A percentile compares a stretch with the other conserved stretches of the same genome.
Evolutionary conservation across 306 rosid genomes (phyloP).

Genomic region (Myrica gale): DNA sequence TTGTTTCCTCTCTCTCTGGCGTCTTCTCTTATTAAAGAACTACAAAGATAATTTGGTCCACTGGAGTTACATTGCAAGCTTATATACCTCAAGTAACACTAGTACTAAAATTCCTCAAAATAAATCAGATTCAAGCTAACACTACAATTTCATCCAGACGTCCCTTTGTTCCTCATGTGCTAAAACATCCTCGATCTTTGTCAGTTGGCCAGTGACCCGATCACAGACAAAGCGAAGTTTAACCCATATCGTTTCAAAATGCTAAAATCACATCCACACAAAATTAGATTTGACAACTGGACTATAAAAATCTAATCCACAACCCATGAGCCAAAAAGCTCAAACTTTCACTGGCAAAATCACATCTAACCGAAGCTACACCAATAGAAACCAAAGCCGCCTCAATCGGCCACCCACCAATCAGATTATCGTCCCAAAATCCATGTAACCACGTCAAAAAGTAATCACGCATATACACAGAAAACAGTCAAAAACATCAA

Average conservation of each 20-base stretch:
- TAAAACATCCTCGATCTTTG: constrained; percentile 4
- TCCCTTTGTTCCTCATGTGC: not conserved
- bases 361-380: not conserved
- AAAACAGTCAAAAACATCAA: not conserved
- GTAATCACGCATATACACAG: not conserved
- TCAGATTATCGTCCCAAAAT: constrained; percentile 19
- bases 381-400: constrained; percentile 17
- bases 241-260: constrained; percentile 3
- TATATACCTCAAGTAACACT: not conserved
- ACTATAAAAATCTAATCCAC: constrained; percentile 12
- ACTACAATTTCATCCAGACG: not conserved
- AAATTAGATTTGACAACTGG: constrained; percentile 4
- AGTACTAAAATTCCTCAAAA: constrained; percentile 1
- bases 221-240: constrained; percentile 7
- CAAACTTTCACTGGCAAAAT: not conserved
- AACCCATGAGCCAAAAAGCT: constrained; percentile 16
- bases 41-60: constrained; percentile 5
- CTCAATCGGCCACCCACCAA: constrained; percentile 12
- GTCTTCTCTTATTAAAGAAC: not conserved
- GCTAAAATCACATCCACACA: not conserved
- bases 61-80: constrained; percentile 10
- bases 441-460: not conserved
- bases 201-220: constrained; percentile 1
- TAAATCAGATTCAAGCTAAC: constrained; percentile 2
- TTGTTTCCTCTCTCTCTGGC: not conserved